These are phyloP conservation scores for Eucalyptus polyanthemos DNA, from an alignment of 345 rosid species.

Conservation along the genomic window DNA sequence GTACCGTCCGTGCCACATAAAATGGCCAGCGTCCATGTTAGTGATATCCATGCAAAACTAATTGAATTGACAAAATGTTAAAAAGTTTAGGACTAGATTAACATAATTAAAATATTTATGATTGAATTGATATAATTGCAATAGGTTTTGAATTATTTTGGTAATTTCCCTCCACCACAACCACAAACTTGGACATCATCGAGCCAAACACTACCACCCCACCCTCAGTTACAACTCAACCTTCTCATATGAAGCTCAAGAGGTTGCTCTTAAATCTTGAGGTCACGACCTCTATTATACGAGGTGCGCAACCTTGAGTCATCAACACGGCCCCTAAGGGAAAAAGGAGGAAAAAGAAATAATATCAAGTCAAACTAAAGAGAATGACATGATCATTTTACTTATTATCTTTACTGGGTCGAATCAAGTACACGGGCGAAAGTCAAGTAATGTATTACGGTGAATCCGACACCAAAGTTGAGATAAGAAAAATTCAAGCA, in stretches of 20 bases:
- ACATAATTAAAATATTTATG: rapidly evolving
- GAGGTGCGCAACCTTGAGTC: neutral
- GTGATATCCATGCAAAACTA: no score
- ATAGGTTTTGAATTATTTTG: neutral
- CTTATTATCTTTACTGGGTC: rapidly evolving
- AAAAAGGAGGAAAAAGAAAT: neutral
- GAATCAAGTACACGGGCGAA: rapidly evolving
- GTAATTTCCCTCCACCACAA: no score
- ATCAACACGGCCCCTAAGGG: rapidly evolving
- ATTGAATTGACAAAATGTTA: neutral
- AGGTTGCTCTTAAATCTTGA: neutral
- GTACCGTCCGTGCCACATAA: rapidly evolving
- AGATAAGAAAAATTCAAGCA: no score
- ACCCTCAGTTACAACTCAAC: neutral
- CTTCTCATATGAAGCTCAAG: neutral
- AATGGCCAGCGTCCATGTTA: rapidly evolving
- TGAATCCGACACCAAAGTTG: rapidly evolving
- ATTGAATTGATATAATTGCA: rapidly evolving
- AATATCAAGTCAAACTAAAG: rapidly evolving
- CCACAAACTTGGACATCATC: neutral
- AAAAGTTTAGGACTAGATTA: no score
- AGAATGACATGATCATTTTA: neutral
- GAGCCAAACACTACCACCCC: neutral
- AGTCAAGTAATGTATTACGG: rapidly evolving
- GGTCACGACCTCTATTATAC: neutral